Base-by-base conservation (phyloP, 2,329 filamentous ascomycete species). In the Cryphonectria radicalis region DNA sequence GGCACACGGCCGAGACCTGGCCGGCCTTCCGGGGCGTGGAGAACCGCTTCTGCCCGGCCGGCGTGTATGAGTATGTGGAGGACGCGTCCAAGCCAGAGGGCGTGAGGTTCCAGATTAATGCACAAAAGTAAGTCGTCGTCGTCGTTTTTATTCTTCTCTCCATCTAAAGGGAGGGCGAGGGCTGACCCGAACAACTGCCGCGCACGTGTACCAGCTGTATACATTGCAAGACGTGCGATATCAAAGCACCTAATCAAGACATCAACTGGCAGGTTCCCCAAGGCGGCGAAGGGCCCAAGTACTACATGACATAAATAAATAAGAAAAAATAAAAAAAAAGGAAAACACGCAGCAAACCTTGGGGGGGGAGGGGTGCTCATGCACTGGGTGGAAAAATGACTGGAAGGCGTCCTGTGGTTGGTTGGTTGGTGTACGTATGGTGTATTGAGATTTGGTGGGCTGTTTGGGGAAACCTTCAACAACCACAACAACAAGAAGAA, bases 141-240 rank as follows among this genome's bases (percentile, higher is more conserved):
- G 28, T 32, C 28, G 28, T 32, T 63, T 37, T 46, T 25, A 28
- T 25, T 17, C 25, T 10, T 53, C 17, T n/a, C 59, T 32, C 57
- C 13, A 5, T 17, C 0, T 14, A 6, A 22, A 22, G 22, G 6
- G 2, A 22, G 14, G n/a, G 40, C n/a, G 13, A 37, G 57, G 57
- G 50, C 68, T 74, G 63, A 74, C 83, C 78, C 80, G 79, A 14
- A n/a, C n/a, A n/a, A n/a, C n/a, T n/a, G n/a, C n/a, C n/a, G n/a
- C n/a, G n/a, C n/a, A n/a, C n/a, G n/a, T n/a, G n/a, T n/a, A n/a
- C n/a, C n/a, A n/a, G 95, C 83, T 99, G 96, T 81, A 97, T 99
- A 75, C 96, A 99, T 83, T 99, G 96, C 88, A 99, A 99, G 88
- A 99, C 96, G 19, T 99, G 96, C 81, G 96, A 99, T 82, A 99